These are phyloP conservation scores for Geotrichum cucujoidarum DNA, from an alignment of 1,139 yeast genomes.

Conservation along the genomic window DNA sequence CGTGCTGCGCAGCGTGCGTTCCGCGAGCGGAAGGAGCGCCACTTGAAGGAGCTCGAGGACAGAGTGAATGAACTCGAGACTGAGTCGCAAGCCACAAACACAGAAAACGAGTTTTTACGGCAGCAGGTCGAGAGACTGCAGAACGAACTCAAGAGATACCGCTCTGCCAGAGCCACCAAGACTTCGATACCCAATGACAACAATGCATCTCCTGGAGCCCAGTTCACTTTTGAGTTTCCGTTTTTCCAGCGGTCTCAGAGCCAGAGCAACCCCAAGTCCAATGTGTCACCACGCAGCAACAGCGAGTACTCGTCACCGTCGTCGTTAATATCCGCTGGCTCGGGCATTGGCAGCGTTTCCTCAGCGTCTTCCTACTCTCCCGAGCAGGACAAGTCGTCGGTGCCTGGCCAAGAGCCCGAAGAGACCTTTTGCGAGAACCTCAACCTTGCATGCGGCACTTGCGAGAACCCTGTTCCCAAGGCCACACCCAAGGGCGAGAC, in stretches of 20 bases:
- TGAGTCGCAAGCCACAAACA: slow-evolving; percentile 55
- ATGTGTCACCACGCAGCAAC: slow-evolving; percentile 1
- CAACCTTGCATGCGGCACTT: slow-evolving; percentile 76
- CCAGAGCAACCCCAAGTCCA: neutral
- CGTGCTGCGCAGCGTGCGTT: slow-evolving; percentile 97
- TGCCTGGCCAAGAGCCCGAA: slow-evolving; percentile 24
- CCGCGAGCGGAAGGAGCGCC: slow-evolving; percentile 85
- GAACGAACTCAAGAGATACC: slow-evolving; percentile 60
- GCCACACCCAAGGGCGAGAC: slow-evolving; percentile 16
- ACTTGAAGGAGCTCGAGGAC: slow-evolving; percentile 79
- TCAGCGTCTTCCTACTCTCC: slow-evolving; percentile 6
- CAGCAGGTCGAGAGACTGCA: slow-evolving; percentile 73
- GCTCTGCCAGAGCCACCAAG: slow-evolving; percentile 6
- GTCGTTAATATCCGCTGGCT: slow-evolving; percentile 7
- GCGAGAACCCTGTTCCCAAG: slow-evolving; percentile 52
- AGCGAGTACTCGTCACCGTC: slow-evolving; percentile 6
- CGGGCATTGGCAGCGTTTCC: slow-evolving; percentile 7
- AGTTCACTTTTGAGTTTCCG: slow-evolving; percentile 43
- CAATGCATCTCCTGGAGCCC: slow-evolving; percentile 4
- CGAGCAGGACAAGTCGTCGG: neutral
- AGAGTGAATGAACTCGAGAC: slow-evolving; percentile 67
- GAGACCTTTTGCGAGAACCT: slow-evolving; percentile 68
- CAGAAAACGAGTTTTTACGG: slow-evolving; percentile 69
- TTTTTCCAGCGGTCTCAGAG: slow-evolving; percentile 26
- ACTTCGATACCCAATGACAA: neutral